Evolutionary conservation across 805 yeast genomes (phyloP).

Genomic region (Pichia paraexigua): DNA sequence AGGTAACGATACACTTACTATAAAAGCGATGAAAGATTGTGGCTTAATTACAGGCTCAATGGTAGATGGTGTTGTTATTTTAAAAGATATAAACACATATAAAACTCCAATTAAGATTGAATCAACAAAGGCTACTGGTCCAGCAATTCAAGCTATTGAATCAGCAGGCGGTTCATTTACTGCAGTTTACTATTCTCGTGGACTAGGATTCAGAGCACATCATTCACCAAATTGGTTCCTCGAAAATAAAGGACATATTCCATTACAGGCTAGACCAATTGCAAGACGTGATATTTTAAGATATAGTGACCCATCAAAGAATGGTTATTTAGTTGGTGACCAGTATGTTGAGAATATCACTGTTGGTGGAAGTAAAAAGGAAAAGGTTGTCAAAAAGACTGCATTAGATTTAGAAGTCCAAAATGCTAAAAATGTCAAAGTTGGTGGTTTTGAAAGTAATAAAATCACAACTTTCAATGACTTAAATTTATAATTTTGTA

Average conservation of each 20-base stretch:
- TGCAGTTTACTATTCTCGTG: slow-evolving; percentile 58
- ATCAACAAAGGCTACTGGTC: slow-evolving; percentile 70
- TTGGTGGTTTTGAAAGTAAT: slow-evolving; percentile 17
- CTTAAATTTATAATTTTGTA: slow-evolving; percentile 14
- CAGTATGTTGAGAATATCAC: slow-evolving; percentile 30
- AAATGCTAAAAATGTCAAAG: slow-evolving; percentile 4
- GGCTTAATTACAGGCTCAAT: slow-evolving; percentile 68
- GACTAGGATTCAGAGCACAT: slow-evolving; percentile 64
- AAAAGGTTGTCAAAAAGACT: slow-evolving; percentile 14
- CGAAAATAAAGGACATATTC: slow-evolving; percentile 67
- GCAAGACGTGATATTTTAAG: slow-evolving; percentile 71
- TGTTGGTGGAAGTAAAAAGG: slow-evolving; percentile 14
- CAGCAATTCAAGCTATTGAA: slow-evolving; percentile 71
- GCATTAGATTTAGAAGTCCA: slow-evolving; percentile 20
- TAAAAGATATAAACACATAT: slow-evolving; percentile 51
- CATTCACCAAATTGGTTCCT: slow-evolving; percentile 65
- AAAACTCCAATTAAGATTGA: slow-evolving; percentile 65
- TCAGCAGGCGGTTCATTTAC: slow-evolving; percentile 64
- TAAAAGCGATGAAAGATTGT: slow-evolving; percentile 65
- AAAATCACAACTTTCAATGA: slow-evolving; percentile 20
- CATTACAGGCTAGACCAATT: slow-evolving; percentile 80
- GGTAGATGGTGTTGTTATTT: slow-evolving; percentile 73
- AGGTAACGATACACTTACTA: slow-evolving; percentile 55
- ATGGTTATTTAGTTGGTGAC: slow-evolving; percentile 59
- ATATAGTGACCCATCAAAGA: slow-evolving; percentile 61